Conservation (phyloP, 371 early-diverging fungal genomes). For the Phascolomyces articulosus region DNA sequence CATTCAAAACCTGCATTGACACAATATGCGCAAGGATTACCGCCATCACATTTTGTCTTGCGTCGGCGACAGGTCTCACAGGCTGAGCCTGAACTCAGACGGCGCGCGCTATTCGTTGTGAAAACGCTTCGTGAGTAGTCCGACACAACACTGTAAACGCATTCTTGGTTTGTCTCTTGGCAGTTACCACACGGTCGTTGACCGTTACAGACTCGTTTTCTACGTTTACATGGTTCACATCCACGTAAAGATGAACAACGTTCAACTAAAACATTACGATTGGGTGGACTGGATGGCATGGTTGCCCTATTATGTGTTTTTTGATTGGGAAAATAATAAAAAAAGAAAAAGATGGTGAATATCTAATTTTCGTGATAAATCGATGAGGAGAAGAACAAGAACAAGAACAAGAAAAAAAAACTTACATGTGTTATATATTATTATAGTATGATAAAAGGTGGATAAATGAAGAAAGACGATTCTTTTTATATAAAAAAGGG, state of each 20-base stretch:
- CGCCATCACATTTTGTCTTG: slow-evolving; percentile 58
- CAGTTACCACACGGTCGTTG: slow-evolving; percentile 29
- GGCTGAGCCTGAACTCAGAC: slow-evolving; percentile 52
- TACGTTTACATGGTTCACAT: slow-evolving; percentile 31
- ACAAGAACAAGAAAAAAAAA: no score
- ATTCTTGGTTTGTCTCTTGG: slow-evolving; percentile 17
- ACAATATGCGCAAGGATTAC: slow-evolving; percentile 50
- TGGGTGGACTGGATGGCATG: slow-evolving; percentile 10
- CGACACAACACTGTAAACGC: slow-evolving; percentile 34
- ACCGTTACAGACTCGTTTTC: slow-evolving; percentile 27
- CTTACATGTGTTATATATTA: no score
- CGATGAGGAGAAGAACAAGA: no score
- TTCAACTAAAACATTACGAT: slow-evolving; percentile 24
- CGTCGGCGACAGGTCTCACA: slow-evolving; percentile 56
- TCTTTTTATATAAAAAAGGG: no score
- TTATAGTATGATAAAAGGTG: no score
- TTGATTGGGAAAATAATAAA: background rate
- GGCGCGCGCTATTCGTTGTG: slow-evolving; percentile 39
- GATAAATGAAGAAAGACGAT: no score
- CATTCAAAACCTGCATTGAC: slow-evolving; percentile 46
- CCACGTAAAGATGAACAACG: slow-evolving; percentile 26
- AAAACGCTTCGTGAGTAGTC: slow-evolving; percentile 33
- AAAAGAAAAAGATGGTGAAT: no score
- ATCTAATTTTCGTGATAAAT: no score
- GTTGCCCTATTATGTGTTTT: background rate